A percentile compares a stretch with the other conserved stretches of the same genome.
Conservation (phyloP, 2,329 filamentous ascomycete genomes). For the Aspergillus flavus region DNA sequence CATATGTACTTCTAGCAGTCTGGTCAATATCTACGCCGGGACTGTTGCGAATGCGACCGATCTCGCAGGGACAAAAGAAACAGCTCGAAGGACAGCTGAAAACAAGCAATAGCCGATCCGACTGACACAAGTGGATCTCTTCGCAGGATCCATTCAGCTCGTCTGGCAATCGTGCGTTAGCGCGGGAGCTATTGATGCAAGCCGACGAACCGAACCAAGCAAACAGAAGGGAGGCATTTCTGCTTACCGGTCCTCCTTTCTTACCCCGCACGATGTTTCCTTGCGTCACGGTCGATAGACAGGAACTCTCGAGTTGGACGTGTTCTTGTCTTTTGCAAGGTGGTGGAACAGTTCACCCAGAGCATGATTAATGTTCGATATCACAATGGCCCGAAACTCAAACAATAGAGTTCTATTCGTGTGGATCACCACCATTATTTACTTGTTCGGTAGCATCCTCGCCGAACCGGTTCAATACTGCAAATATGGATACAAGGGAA, state of each 20-base stretch:
- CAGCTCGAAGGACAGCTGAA: not conserved
- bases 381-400: not conserved
- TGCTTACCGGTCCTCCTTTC: not conserved
- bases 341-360: not conserved
- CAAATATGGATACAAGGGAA: conserved; percentile 9
- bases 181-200: not conserved
- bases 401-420: not conserved
- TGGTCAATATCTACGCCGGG: too few species aligned
- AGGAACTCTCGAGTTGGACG: not conserved
- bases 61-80: too few species aligned
- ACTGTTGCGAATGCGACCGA: too few species aligned
- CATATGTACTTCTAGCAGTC: not conserved
- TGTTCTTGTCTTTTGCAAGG: not conserved
- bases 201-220: not conserved
- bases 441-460: not conserved
- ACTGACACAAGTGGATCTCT: not conserved
- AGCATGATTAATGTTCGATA: not conserved
- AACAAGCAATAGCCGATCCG: not conserved
- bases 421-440: not conserved
- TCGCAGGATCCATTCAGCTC: not conserved
- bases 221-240: not conserved
- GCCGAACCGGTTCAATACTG: conserved; percentile 15
- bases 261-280: not conserved
- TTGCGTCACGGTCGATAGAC: not conserved
- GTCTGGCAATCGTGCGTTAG: not conserved